A percentile compares a stretch with the other conserved stretches of the same genome.
Evolutionary conservation across 805 yeast species (phyloP).

Genomic region (Yarrowia divulgata): DNA sequence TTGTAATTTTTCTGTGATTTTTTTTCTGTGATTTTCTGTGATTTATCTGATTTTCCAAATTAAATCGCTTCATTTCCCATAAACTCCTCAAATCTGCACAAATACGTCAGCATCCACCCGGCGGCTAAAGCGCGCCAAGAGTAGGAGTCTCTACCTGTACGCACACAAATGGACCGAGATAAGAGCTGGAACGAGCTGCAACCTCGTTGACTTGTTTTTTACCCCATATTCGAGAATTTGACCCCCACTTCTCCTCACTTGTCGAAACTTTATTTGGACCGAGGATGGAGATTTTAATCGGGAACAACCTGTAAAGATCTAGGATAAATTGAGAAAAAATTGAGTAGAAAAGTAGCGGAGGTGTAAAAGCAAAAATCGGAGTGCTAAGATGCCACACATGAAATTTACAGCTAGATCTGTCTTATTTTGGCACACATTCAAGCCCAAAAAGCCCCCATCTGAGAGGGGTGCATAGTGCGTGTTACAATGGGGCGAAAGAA

Average conservation of each 20-base stretch:
- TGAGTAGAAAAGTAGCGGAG: too few relatives aligned
- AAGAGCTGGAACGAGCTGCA: background rate
- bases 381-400: too few relatives aligned
- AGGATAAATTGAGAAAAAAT: too few relatives aligned
- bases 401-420: too few relatives aligned
- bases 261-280: background rate
- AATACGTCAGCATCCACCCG: background rate
- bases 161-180: background rate
- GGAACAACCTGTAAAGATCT: too few relatives aligned
- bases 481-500: too few relatives aligned
- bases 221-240: constrained; percentile 1
- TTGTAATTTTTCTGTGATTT: background rate
- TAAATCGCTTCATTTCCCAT: too few relatives aligned
- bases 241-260: constrained; percentile 10
- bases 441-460: too few relatives aligned
- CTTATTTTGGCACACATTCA: too few relatives aligned
- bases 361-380: too few relatives aligned
- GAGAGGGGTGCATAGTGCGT: too few relatives aligned
- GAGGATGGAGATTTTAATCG: too few relatives aligned
- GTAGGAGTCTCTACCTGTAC: background rate
- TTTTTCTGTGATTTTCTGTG: background rate
- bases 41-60: background rate
- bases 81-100: background rate
- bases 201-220: background rate
- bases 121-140: constrained; percentile 5